A percentile compares a stretch with the other conserved stretches of the same genome.
Evolutionary conservation across 2,329 filamentous ascomycete species (phyloP).

Genomic region (Xylariaceae sp.): DNA sequence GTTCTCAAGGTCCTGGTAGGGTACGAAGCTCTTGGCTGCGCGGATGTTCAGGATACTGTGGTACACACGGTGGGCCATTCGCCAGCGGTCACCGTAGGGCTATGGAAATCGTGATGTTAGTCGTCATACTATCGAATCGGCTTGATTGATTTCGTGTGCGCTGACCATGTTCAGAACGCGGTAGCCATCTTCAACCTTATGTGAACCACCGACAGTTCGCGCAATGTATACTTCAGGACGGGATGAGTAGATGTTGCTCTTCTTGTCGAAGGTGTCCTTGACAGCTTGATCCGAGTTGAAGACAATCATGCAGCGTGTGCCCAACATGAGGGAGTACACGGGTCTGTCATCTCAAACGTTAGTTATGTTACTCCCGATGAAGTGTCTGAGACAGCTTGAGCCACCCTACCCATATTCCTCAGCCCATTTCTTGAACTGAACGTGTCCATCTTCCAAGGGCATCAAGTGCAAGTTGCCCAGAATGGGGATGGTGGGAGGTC

Average conservation of each 20-base stretch:
- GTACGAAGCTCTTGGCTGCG: slow-evolving; percentile 45
- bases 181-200: slow-evolving; percentile 19
- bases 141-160: background rate
- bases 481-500: slow-evolving; percentile 20
- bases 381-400: too few relatives aligned
- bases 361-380: too few relatives aligned
- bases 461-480: slow-evolving; percentile 20
- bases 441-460: slow-evolving; percentile 18
- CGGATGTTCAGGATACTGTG: slow-evolving; percentile 46
- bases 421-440: slow-evolving; percentile 23
- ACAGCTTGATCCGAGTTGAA: slow-evolving; percentile 20
- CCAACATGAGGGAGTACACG: slow-evolving; percentile 21
- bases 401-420: slow-evolving; percentile 21
- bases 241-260: slow-evolving; percentile 22
- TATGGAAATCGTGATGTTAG: slow-evolving; percentile 16
- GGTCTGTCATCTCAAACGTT: slow-evolving; percentile 10
- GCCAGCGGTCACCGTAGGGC: slow-evolving; percentile 34
- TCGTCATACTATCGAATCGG: background rate
- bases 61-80: slow-evolving; percentile 35
- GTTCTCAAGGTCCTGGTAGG: slow-evolving; percentile 54
- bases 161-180: slow-evolving; percentile 20
- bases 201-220: slow-evolving; percentile 19
- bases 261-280: slow-evolving; percentile 21
- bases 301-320: slow-evolving; percentile 19
- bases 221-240: slow-evolving; percentile 21